Base-by-base conservation (phyloP, 140 eudicot genomes). In the Cichorium intybus region DNA sequence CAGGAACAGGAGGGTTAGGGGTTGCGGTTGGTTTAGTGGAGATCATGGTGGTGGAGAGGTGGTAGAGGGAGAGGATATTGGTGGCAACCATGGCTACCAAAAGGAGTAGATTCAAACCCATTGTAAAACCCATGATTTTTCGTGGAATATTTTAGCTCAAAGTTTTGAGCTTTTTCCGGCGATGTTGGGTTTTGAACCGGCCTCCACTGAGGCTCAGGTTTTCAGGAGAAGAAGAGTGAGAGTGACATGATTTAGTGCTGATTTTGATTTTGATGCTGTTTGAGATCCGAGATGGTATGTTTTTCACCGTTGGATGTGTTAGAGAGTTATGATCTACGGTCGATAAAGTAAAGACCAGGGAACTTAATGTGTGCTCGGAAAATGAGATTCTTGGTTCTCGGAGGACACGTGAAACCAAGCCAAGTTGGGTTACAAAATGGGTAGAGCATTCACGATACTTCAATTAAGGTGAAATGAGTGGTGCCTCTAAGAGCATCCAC, bases 71-170 rank as follows among this genome's bases (percentile, higher is more conserved):
- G 69, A 87, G 90, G 39, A 92, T 79, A 49, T 92, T 87, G 74
- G 96, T 84, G 59, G 96, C 96, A 5, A 92, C 98, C 98, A 92
- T 92, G 45, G 95, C 98, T 45, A 88, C 62, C 6, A 92, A 21
- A 52, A 92, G 87, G 8, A 92, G 68, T 24, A 88, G 68, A 64
- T 92, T 92, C 0, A 92, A 65, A 5, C 95, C 92, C 98, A 92
- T 88, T 27, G 98, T 82, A 76, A 88, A 83, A 4, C 92, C 82
- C 95, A 88, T 88, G 56, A 7, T 20, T 60, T 31, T 35, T 63
- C 62, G 34, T 41, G 20, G 35, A 49, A 49, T 23, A 1, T 28
- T 11, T 6, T 46, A 22, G 41, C 18, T 26, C 7, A 49, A 58
- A 48, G 21, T 29, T 64, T 28, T 23, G 26, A 60, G 39, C 55